Base-by-base conservation (phyloP, 331 rosid species). In the Acacia pycnantha region DNA sequence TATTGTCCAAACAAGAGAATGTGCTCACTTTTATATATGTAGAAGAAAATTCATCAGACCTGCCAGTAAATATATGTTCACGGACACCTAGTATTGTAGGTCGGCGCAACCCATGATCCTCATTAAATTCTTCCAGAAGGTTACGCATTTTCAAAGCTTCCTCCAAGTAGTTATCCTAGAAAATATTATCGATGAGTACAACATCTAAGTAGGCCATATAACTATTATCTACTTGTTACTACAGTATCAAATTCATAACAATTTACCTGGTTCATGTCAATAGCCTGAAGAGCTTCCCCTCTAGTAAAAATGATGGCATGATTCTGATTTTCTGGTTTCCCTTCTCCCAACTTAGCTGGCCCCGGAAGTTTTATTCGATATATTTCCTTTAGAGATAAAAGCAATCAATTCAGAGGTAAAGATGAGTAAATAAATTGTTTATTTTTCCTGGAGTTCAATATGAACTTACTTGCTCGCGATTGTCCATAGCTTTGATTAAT, bases 291-390 rank as follows among this genome's bases (percentile, higher is more conserved):
- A 73, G 98, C 99, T 88, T 95, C 99, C 74, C 99, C 99, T 76
- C 99, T 88, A 50, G 99, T 92, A 79, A 95, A 95, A 77, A 95
- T 84, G 79, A 93, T 75, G 43, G 99, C 99, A 88, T 95, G 99
- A 80, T 95, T 95, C 85, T 95, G 99, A 85, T 95, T 95, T 90
- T 95, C 99, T 35, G 99, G 99, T 82, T 95, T 95, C 79, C 99
- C 99, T 90, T 95, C 99, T 84, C 99, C 99, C 64, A 95, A 81
- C 84, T 90, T 95, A 74, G 97, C 94, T 13, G 92, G 74, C 79
- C 99, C 99, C 14, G 98, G 99, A 75, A 95, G 90, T 83, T 95
- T 95, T 86, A 95, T 91, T 47, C 98, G 92, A 85, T 85, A 95
- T 76, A 95, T 90, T 92, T 95, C 99, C 99, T 95, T 70, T 15